phyloP scores from a whole-genome alignment of 768 basidiomycete species.

The Boletus rex-veris region DNA sequence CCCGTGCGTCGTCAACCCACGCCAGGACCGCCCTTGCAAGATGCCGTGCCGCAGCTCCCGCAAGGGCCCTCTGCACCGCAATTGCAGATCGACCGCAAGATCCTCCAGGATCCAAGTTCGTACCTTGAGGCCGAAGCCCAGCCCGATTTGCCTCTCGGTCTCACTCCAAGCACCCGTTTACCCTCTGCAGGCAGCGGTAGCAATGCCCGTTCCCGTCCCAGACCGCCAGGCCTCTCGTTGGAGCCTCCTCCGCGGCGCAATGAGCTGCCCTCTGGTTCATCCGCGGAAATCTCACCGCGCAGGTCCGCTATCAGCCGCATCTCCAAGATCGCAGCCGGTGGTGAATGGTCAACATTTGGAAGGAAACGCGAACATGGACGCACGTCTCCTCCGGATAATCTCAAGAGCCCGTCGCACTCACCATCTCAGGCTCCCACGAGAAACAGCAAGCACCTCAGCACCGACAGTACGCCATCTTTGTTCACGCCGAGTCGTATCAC shows the following conservation, averaged over 20 bases:
- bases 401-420: slow-evolving; percentile 14
- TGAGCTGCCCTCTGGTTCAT: background rate
- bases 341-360: slow-evolving; percentile 38
- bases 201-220: slow-evolving; percentile 2
- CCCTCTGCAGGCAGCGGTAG: slow-evolving; percentile 11
- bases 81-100: slow-evolving; percentile 24
- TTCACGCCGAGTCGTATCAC: slow-evolving; percentile 21
- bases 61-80: background rate
- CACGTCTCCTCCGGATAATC: slow-evolving; percentile 9
- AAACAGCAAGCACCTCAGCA: slow-evolving; percentile 11
- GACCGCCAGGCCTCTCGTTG: background rate
- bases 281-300: slow-evolving; percentile 11
- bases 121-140: slow-evolving; percentile 18
- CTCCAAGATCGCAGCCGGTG: slow-evolving; percentile 18
- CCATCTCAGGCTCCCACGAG: slow-evolving; percentile 15
- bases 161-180: slow-evolving; percentile 29
- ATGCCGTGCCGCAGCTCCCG: background rate
- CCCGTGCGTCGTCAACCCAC: slow-evolving; percentile 22
- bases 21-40: slow-evolving; percentile 11
- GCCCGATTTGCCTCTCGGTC: slow-evolving; percentile 15
- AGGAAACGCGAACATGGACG: slow-evolving; percentile 17
- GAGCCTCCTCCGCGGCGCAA: background rate
- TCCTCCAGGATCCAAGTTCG: slow-evolving; percentile 31
- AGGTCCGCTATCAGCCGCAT: slow-evolving; percentile 12
- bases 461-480: slow-evolving; percentile 17